Evolutionary conservation across 2,329 filamentous ascomycete species (phyloP).

Genomic region (Pseudonectria buxi): DNA sequence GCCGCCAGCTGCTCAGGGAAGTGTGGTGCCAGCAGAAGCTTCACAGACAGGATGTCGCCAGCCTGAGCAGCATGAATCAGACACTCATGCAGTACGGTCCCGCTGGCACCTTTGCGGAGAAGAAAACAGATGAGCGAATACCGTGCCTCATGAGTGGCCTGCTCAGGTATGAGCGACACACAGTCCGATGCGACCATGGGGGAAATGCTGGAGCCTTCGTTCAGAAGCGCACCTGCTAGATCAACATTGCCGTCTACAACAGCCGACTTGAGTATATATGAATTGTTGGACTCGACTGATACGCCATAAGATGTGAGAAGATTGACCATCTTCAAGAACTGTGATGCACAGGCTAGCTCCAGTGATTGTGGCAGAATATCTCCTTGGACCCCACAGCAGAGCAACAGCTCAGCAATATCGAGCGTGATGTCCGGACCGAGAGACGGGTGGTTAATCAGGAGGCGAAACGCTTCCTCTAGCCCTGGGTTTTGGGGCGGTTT

Average conservation of each 20-base stretch:
- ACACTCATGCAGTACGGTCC: slow-evolving; percentile 39
- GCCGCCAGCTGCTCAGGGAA: slow-evolving; percentile 31
- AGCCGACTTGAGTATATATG: slow-evolving; percentile 41
- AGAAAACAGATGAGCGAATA: slow-evolving; percentile 38
- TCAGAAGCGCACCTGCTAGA: slow-evolving; percentile 41
- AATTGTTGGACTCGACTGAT: slow-evolving; percentile 48
- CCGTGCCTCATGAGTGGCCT: slow-evolving; percentile 39
- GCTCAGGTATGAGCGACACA: slow-evolving; percentile 41
- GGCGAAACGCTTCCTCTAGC: slow-evolving; percentile 44
- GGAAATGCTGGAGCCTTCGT: slow-evolving; percentile 35
- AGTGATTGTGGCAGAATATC: slow-evolving; percentile 42
- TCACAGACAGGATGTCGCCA: slow-evolving; percentile 40
- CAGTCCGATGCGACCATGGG: slow-evolving; percentile 43
- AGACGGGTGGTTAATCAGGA: slow-evolving; percentile 39
- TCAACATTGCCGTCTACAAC: slow-evolving; percentile 38
- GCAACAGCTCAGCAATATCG: slow-evolving; percentile 46
- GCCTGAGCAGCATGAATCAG: slow-evolving; percentile 43
- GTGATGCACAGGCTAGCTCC: slow-evolving; percentile 39
- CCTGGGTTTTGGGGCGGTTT: slow-evolving; percentile 42
- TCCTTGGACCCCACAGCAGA: slow-evolving; percentile 52
- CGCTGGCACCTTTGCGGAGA: slow-evolving; percentile 44
- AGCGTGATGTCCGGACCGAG: slow-evolving; percentile 44
- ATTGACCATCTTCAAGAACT: slow-evolving; percentile 48
- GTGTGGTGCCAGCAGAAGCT: slow-evolving; percentile 42
- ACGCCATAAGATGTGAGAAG: slow-evolving; percentile 48